A percentile compares a stretch with the other conserved stretches of the same genome.
Evolutionary conservation across 169 alveolate genomes (phyloP).

Genomic region (Cryptosporidium sp.): DNA sequence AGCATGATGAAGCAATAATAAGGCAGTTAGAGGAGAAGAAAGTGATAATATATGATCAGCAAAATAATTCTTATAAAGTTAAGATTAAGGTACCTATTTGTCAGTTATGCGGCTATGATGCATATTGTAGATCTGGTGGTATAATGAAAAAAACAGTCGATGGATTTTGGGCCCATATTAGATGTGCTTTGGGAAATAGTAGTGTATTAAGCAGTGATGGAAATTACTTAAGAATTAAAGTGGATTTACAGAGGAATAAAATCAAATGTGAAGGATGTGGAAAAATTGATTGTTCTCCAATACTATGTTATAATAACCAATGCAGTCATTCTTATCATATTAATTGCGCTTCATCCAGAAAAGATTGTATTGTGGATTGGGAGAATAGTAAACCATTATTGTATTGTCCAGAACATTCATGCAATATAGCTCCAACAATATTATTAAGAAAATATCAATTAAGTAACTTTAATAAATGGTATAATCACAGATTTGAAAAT

Average conservation of each 20-base stretch:
- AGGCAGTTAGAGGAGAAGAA: not conserved
- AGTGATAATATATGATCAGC: not conserved
- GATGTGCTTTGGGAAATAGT: conserved; percentile 51
- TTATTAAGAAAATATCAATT: conserved; percentile 47
- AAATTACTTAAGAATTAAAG: conserved; percentile 31
- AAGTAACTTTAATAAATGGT: conserved; percentile 46
- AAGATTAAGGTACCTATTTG: conserved; percentile 61
- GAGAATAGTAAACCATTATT: conserved; percentile 46
- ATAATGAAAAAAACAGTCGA: conserved; percentile 65
- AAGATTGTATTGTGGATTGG: conserved; percentile 69
- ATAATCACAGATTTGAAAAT: not conserved
- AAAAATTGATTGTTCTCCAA: conserved; percentile 46
- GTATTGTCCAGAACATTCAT: conserved; percentile 65
- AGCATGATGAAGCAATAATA: conserved; percentile 9
- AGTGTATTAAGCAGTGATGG: conserved; percentile 55
- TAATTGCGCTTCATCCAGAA: conserved; percentile 57
- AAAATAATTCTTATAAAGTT: not conserved
- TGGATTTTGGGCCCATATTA: conserved; percentile 66
- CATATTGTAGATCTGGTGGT: conserved; percentile 66
- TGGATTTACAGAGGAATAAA: conserved; percentile 37
- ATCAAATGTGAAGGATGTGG: conserved; percentile 62
- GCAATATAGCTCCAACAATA: conserved; percentile 61
- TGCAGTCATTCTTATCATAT: conserved; percentile 41
- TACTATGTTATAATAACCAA: conserved; percentile 45
- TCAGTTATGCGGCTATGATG: conserved; percentile 67